These are phyloP conservation scores for Nemania sp. DNA, from an alignment of 2,329 filamentous ascomycete genomes.

Conservation along the genomic window DNA sequence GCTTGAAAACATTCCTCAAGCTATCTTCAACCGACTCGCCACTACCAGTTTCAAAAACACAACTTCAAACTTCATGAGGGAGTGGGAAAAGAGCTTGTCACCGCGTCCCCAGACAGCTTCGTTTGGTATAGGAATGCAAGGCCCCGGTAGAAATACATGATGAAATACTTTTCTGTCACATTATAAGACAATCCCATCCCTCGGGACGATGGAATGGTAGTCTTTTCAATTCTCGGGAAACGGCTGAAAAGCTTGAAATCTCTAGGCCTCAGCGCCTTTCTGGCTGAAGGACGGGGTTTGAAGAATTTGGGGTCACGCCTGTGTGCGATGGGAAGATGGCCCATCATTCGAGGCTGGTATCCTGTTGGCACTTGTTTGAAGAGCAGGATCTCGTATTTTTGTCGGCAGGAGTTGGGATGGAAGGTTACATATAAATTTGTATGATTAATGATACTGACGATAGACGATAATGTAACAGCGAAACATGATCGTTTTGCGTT, in stretches of 20 bases:
- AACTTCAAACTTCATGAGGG: constrained; percentile 83
- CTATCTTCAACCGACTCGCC: constrained; percentile 70
- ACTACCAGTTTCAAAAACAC: constrained; percentile 80
- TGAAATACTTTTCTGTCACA: neutral
- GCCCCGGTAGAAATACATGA: constrained; percentile 18
- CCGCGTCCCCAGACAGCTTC: constrained; percentile 47
- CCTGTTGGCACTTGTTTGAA: constrained; percentile 10
- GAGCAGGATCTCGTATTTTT: constrained; percentile 4
- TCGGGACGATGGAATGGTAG: neutral
- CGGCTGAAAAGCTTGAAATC: neutral
- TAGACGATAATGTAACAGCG: constrained; percentile 40
- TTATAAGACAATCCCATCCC: neutral
- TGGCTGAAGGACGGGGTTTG: neutral
- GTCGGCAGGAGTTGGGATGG: constrained; percentile 3
- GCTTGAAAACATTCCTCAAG: constrained; percentile 66
- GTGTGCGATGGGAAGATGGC: neutral
- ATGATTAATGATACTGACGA: constrained; percentile 41
- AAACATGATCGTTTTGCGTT: constrained; percentile 38
- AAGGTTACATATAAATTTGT: constrained; percentile 14
- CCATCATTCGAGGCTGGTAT: neutral
- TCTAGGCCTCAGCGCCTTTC: neutral
- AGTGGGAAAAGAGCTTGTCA: constrained; percentile 83
- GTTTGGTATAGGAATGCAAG: constrained; percentile 25
- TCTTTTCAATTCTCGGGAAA: neutral
- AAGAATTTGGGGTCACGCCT: neutral